Evolutionary conservation across 2,329 filamentous ascomycete genomes (phyloP), one percentile per base, ranked within the genome.

Genomic region (Orbilia brochopaga): DNA sequence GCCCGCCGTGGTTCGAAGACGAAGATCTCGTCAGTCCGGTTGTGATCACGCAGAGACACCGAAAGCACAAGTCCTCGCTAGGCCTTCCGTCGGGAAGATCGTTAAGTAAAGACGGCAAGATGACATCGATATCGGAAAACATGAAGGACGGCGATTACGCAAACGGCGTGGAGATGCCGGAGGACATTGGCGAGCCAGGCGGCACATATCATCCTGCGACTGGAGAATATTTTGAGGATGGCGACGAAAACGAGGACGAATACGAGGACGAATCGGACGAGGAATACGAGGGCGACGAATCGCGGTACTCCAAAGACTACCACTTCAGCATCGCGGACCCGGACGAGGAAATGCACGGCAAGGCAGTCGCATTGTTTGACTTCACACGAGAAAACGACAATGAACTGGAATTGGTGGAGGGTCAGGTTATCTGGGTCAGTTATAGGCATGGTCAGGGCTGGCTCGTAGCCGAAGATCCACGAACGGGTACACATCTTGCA

Each of bases 311-410:
- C 51, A 87, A 90, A 75, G 91, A 96, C 79, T 97, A 96, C 79
- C 90, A 95, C 76, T 96, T 97, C 79, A 95, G 91, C 17, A 96
- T 96, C 76, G 93, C 91, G 15, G 95, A 91, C 13, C 92, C 92
- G 3, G 94, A 97, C 79, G 93, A 97, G 80, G 92, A 97, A 79
- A 97, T 97, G 86, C 92, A 97, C 78, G 94, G 94, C 54, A 96
- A 96, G 79, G 92, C 92, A 10, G 91, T 99, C 27, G 94, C 94
- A 5, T 83, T 99, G 21, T 99, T 96, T 78, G 92, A 97, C 78
- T 99, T 99, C 80, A 88, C 88, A 76, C 86, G 92, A 32, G 93
- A 97, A 80, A 97, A 97, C 79, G 92, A 97, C 79, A 99, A 97
- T 78, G 94, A 99, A 80, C 82, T 99, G 65, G 91, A 92, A 2